These are phyloP conservation scores for Yarrowia divulgata DNA, from an alignment of 805 yeast genomes.

Conservation along the genomic window DNA sequence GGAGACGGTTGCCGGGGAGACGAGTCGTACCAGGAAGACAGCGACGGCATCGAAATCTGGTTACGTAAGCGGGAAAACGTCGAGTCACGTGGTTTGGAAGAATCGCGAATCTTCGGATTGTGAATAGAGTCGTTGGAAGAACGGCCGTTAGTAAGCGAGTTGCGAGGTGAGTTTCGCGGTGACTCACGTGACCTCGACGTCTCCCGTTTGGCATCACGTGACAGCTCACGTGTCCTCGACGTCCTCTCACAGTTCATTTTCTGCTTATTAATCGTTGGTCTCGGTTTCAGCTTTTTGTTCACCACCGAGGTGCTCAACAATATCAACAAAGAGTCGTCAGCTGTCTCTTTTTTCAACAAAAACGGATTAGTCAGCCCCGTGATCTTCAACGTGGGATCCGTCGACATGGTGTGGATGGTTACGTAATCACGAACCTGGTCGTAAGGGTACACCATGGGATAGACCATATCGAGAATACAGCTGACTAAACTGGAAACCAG, in stretches of 20 bases:
- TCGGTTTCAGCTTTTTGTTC: slow-evolving; percentile 11
- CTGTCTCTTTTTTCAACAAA: slow-evolving; percentile 33
- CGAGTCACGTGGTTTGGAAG: slow-evolving; percentile 1
- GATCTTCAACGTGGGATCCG: slow-evolving; percentile 9
- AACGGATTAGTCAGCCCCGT: slow-evolving; percentile 45
- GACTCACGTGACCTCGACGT: neutral
- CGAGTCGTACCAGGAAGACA: slow-evolving; percentile 24
- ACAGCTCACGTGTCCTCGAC: neutral
- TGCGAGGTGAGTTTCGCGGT: neutral
- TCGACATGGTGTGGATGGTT: slow-evolving; percentile 44
- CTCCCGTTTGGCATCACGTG: neutral
- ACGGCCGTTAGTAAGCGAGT: neutral
- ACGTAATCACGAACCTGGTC: slow-evolving; percentile 45
- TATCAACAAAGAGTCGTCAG: slow-evolving; percentile 6
- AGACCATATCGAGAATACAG: slow-evolving; percentile 42
- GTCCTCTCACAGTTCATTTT: neutral
- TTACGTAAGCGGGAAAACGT: slow-evolving; percentile 25
- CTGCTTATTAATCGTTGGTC: neutral
- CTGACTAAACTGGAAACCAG: slow-evolving; percentile 44
- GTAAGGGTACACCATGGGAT: slow-evolving; percentile 42
- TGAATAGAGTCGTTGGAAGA: neutral
- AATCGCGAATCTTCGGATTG: neutral
- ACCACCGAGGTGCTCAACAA: neutral
- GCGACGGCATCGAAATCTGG: slow-evolving; percentile 34
- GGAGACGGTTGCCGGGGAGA: slow-evolving; percentile 9